Conservation (phyloP, 805 yeast genomes). For the Scheffersomyces spartinae region DNA sequence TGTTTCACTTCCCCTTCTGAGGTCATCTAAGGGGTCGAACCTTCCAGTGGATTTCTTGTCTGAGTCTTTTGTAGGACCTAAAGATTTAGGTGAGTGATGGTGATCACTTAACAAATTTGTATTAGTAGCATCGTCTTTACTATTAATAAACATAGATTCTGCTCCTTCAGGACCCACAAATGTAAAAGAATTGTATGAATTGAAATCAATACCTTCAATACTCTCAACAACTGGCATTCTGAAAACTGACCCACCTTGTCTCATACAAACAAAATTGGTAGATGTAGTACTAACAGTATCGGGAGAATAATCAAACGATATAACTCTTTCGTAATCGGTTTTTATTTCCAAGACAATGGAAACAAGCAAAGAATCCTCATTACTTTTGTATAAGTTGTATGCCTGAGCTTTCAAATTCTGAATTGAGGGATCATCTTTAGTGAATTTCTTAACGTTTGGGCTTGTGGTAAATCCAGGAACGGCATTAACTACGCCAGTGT, state of each 20-base stretch:
- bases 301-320: slow-evolving; percentile 76
- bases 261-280: slow-evolving; percentile 69
- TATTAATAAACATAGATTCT: slow-evolving; percentile 30
- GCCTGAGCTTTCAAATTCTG: slow-evolving; percentile 25
- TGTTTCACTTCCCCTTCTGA: slow-evolving; percentile 7
- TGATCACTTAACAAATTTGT: too few relatives aligned
- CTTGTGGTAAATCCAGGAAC: slow-evolving; percentile 2
- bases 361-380: slow-evolving; percentile 55
- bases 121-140: too few relatives aligned
- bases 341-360: slow-evolving; percentile 63
- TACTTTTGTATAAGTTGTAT: slow-evolving; percentile 23
- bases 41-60: too few relatives aligned
- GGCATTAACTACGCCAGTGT: slow-evolving; percentile 46
- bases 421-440: too few relatives aligned
- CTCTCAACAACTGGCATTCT: slow-evolving; percentile 65
- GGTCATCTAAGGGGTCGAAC: too few relatives aligned
- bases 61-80: too few relatives aligned
- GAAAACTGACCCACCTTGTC: slow-evolving; percentile 83
- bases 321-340: slow-evolving; percentile 71
- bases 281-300: slow-evolving; percentile 36
- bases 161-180: slow-evolving; percentile 51
- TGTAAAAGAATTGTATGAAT: slow-evolving; percentile 55
- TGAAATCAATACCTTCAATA: slow-evolving; percentile 50
- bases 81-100: too few relatives aligned
- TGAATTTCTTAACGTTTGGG: neutral